Conservation (phyloP, 805 yeast genomes). For the Candida krabiensis region DNA sequence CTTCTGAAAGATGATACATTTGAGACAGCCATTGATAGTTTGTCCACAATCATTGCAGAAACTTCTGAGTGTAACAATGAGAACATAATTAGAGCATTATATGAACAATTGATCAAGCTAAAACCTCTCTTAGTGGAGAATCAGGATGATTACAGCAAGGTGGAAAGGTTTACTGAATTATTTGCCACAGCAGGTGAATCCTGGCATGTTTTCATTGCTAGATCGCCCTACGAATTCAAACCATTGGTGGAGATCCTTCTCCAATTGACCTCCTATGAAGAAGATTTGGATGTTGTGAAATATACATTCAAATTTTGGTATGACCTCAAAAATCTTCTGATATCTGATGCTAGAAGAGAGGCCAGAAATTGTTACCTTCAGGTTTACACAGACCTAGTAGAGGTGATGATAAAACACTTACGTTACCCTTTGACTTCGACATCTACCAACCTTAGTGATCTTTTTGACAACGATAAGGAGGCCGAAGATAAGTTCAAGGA, state of each 20-base stretch:
- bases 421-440: slow-evolving; percentile 59
- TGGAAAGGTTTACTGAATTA: slow-evolving; percentile 70
- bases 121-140: slow-evolving; percentile 50
- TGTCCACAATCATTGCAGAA: slow-evolving; percentile 78
- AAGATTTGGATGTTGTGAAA: slow-evolving; percentile 85
- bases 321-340: slow-evolving; percentile 68
- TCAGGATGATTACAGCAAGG: slow-evolving; percentile 60
- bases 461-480: slow-evolving; percentile 70
- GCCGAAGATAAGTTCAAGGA: slow-evolving; percentile 91
- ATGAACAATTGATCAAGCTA: slow-evolving; percentile 63
- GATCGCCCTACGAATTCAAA: slow-evolving; percentile 64
- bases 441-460: slow-evolving; percentile 38
- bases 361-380: slow-evolving; percentile 53
- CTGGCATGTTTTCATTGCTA: slow-evolving; percentile 87
- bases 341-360: slow-evolving; percentile 54
- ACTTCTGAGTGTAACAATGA: slow-evolving; percentile 71
- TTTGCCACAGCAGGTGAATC: slow-evolving; percentile 93
- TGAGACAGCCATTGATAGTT: slow-evolving; percentile 83
- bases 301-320: slow-evolving; percentile 95
- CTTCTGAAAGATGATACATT: slow-evolving; percentile 61
- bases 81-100: slow-evolving; percentile 59
- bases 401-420: slow-evolving; percentile 64
- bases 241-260: slow-evolving; percentile 73
- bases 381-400: slow-evolving; percentile 57
- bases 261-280: slow-evolving; percentile 68